phyloP scores from a whole-genome alignment of 768 basidiomycete species.

The Crassisporium funariophilum region DNA sequence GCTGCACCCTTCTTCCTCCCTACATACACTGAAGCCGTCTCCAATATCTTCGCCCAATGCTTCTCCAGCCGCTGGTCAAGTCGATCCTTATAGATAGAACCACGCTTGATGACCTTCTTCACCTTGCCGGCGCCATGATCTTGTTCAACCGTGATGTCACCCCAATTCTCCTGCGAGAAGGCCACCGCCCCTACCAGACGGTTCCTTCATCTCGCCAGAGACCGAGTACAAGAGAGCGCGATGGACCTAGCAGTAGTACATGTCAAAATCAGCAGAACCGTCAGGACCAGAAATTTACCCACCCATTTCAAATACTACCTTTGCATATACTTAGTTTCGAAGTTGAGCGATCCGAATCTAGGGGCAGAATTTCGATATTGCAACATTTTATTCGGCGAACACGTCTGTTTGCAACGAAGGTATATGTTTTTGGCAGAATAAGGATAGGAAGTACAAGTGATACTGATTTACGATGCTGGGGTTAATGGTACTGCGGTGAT shows the following conservation, averaged over 20 bases:
- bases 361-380: too few relatives aligned
- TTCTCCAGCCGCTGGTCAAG: background rate
- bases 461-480: too few relatives aligned
- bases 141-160: background rate
- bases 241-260: background rate
- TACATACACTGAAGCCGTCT: background rate
- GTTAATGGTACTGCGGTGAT: too few relatives aligned
- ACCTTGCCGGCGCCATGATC: background rate
- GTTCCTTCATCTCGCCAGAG: background rate
- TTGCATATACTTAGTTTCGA: too few relatives aligned
- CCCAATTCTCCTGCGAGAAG: background rate
- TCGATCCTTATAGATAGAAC: background rate
- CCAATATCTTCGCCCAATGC: background rate
- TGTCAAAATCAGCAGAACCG: too few relatives aligned
- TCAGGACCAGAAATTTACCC: too few relatives aligned
- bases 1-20: background rate
- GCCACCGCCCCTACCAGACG: background rate
- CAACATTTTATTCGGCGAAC: too few relatives aligned
- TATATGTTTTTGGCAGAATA: too few relatives aligned
- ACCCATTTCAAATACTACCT: too few relatives aligned
- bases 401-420: too few relatives aligned
- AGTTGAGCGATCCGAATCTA: too few relatives aligned
- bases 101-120: background rate
- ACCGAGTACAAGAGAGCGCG: background rate
- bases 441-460: too few relatives aligned